phyloP scores from a whole-genome alignment of 768 basidiomycete genomes.

The Agrocybe praecox region DNA sequence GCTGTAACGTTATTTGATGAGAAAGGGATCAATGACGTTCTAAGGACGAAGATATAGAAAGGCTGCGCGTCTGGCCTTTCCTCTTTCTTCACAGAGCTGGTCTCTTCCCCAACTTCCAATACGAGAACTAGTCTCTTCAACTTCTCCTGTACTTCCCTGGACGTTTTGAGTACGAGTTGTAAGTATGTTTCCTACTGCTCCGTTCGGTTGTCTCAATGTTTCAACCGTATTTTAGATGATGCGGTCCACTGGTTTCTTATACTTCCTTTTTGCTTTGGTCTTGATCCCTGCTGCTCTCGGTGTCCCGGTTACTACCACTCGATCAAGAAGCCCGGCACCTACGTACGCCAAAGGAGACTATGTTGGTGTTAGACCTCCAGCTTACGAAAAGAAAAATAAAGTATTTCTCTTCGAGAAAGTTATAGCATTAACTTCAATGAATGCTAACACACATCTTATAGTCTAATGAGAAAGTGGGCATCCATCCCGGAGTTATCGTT shows the following conservation, averaged over 20 bases:
- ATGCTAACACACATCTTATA: neutral
- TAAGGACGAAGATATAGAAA: constrained; percentile 13
- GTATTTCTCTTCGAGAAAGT: neutral
- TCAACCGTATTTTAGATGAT: neutral
- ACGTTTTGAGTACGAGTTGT: neutral
- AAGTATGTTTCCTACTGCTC: neutral
- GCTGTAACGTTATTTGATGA: neutral
- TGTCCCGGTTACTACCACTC: no score
- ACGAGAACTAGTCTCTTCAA: constrained; percentile 11
- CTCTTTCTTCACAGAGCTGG: constrained; percentile 19
- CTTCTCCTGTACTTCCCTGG: neutral
- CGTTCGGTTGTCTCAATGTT: neutral
- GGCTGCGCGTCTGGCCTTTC: neutral
- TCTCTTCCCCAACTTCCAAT: constrained; percentile 17
- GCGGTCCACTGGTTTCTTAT: neutral
- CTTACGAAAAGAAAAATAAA: constrained; percentile 15
- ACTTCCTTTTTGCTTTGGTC: neutral
- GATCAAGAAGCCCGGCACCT: neutral
- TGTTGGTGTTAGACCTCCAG: constrained; percentile 19
- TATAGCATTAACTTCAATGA: neutral
- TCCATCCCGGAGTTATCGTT: constrained; percentile 26
- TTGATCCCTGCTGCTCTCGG: neutral
- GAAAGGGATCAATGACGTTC: neutral
- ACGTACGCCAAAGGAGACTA: constrained; percentile 13
- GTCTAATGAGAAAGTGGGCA: constrained; percentile 13